A percentile compares a stretch with the other conserved stretches of the same genome.
Conservation (phyloP, 2,329 filamentous ascomycete genomes). For the Biscogniauxia marginata region DNA sequence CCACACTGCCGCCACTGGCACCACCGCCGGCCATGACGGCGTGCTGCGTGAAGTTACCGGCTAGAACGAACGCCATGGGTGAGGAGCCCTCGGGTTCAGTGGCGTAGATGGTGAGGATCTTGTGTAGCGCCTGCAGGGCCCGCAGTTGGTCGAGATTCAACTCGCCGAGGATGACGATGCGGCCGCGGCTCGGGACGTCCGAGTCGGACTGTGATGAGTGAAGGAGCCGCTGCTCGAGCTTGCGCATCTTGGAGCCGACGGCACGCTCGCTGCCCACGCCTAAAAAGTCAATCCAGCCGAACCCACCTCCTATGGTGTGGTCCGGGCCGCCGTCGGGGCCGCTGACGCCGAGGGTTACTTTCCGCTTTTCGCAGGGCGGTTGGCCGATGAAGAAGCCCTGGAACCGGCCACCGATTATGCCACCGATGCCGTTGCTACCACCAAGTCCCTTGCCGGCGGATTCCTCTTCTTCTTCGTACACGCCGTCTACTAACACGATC, state of each 20-base stretch:
- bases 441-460: conserved; percentile 68
- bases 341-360: conserved; percentile 72
- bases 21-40: conserved; percentile 67
- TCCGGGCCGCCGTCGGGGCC: conserved; percentile 56
- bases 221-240: conserved; percentile 69
- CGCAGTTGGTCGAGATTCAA: conserved; percentile 81
- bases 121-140: conserved; percentile 77
- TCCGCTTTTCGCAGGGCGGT: conserved; percentile 84
- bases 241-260: conserved; percentile 77
- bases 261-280: conserved; percentile 88
- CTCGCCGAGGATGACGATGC: conserved; percentile 78
- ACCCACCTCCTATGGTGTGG: conserved; percentile 71
- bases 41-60: conserved; percentile 77
- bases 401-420: conserved; percentile 88
- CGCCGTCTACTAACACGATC: conserved; percentile 90
- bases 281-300: conserved; percentile 96
- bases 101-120: conserved; percentile 74
- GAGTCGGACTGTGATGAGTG: conserved; percentile 33
- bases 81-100: conserved; percentile 60
- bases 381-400: conserved; percentile 88
- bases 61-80: conserved; percentile 77
- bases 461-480: conserved; percentile 92
- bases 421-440: conserved; percentile 78
- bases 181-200: conserved; percentile 40
- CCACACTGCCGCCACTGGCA: conserved; percentile 77